Evolutionary conservation across 768 basidiomycete species (phyloP).

Genomic region (Suillus occidentalis): DNA sequence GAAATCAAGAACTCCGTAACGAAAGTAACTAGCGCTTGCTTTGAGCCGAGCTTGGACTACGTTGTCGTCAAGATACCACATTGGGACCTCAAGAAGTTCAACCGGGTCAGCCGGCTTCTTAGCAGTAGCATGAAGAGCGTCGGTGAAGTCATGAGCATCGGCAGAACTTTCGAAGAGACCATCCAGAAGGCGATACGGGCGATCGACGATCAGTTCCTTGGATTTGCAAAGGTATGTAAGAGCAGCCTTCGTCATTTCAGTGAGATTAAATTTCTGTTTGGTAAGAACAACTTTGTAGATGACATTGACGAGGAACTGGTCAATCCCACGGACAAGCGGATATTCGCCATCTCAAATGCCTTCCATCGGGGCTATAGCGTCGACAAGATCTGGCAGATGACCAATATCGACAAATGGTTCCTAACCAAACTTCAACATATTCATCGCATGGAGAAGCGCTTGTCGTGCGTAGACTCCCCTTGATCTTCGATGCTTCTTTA

Average conservation of each 20-base stretch:
- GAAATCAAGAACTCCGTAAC: constrained; percentile 98
- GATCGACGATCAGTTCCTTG: constrained; percentile 93
- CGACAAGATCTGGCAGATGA: constrained; percentile 97
- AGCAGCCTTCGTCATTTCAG: background rate
- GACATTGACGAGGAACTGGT: constrained; percentile 90
- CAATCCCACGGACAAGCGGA: constrained; percentile 95
- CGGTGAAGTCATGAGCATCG: constrained; percentile 99
- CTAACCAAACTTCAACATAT: constrained; percentile 85
- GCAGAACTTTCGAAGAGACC: constrained; percentile 97
- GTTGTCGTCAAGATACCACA: constrained; percentile 98
- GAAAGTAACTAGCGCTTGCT: constrained; percentile 94
- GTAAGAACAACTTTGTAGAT: constrained; percentile 81
- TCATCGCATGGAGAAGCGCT: constrained; percentile 71
- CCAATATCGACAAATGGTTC: constrained; percentile 99
- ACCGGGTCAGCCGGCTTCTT: constrained; percentile 82
- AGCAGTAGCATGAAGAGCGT: constrained; percentile 99
- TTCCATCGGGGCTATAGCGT: constrained; percentile 92
- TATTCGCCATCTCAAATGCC: constrained; percentile 94
- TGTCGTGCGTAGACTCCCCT: constrained; percentile 56
- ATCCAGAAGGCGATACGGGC: constrained; percentile 97
- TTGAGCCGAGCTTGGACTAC: constrained; percentile 97
- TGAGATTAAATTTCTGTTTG: background rate
- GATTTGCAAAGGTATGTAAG: constrained; percentile 77
- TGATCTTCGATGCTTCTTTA: background rate
- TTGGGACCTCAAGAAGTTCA: constrained; percentile 99